A percentile compares a stretch with the other conserved stretches of the same genome.
Conservation (phyloP, 805 yeast species). For the Citeromyces nyonsensis region DNA sequence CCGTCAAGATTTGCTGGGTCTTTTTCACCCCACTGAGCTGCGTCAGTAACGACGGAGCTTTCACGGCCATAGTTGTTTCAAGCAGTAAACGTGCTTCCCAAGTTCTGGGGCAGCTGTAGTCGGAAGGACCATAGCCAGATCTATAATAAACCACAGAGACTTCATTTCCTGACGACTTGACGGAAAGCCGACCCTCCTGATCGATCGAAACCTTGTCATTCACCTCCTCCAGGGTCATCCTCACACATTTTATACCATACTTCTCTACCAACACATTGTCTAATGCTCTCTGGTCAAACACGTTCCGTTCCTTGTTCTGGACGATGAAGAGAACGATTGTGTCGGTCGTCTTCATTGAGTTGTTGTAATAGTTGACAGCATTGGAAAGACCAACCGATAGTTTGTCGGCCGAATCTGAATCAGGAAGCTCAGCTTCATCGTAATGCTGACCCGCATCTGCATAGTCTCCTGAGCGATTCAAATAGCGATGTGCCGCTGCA, state of each 20-base stretch:
- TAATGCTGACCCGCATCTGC: slow-evolving; percentile 19
- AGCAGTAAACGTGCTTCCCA: slow-evolving; percentile 69
- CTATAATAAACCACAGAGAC: slow-evolving; percentile 84
- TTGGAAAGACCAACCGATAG: slow-evolving; percentile 57
- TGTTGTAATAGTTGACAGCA: slow-evolving; percentile 45
- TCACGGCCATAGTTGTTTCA: slow-evolving; percentile 69
- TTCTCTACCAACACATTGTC: slow-evolving; percentile 52
- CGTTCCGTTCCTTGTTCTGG: slow-evolving; percentile 77
- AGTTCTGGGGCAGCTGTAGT: slow-evolving; percentile 46
- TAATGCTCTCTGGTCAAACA: slow-evolving; percentile 78
- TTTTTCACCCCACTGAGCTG: slow-evolving; percentile 92
- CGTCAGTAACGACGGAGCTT: slow-evolving; percentile 81
- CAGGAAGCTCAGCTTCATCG: slow-evolving; percentile 32
- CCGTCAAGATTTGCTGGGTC: slow-evolving; percentile 78
- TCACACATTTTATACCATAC: slow-evolving; percentile 41
- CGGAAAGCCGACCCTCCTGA: slow-evolving; percentile 28
- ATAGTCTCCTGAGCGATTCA: slow-evolving; percentile 47
- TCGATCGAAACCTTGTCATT: slow-evolving; percentile 22
- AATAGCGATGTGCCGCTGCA: slow-evolving; percentile 55
- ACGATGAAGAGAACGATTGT: slow-evolving; percentile 62
- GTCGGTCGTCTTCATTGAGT: slow-evolving; percentile 10
- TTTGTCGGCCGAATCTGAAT: slow-evolving; percentile 45
- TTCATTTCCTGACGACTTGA: slow-evolving; percentile 44
- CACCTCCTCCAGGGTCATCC: slow-evolving; percentile 56
- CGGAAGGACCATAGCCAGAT: slow-evolving; percentile 78